Evolutionary conservation across 2,329 filamentous ascomycete species (phyloP), one percentile per base, ranked within the genome.

Genomic region (Xylaria sp.): DNA sequence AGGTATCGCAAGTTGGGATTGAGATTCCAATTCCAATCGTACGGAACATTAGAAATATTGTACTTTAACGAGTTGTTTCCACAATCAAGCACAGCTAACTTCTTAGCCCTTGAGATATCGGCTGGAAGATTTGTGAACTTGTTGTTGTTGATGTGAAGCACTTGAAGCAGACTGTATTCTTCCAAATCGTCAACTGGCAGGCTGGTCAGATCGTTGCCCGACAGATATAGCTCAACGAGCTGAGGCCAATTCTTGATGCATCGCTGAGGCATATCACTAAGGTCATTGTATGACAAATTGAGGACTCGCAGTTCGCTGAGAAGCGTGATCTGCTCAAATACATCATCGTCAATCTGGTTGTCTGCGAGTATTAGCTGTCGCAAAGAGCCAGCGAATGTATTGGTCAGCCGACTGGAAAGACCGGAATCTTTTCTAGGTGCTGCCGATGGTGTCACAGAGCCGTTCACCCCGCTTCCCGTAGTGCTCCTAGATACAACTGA

Each of bases 21-120:
- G 83, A 95, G 92, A 73, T 98, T 98, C 95, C 95, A 99, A 72
- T 99, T 99, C 95, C 95, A 99, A 75, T 99, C 95, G 74, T 99
- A 99, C 0, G 94, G 95, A 83, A 96, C 97, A 73, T 99, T 99
- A 31, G 93, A 95, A 50, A 99, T 96, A 75, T 99, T 99, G 84
- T 99, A 99, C 77, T 98, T 99, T 60, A 99, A 82, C 21, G 87
- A 89, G 74, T 99, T 99, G 82, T 92, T 97, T 64, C 94, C 94
- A 66, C 96, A 96, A 77, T 99, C 95, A 53, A 99, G 83, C 52
- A 97, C 90, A 4, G 93, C 89, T 25, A 99, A 85, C 76, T 95
- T 95, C 78, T 93, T 92, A 46, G 97, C 92, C 76, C 97, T 92
- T 64, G 93, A 96, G 51, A 99, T 89, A 74, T 99, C 95, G 8